Evolutionary conservation across 345 rosid species (phyloP), one percentile per base, ranked within the genome.

Genomic region (Fremontodendron californicum): DNA sequence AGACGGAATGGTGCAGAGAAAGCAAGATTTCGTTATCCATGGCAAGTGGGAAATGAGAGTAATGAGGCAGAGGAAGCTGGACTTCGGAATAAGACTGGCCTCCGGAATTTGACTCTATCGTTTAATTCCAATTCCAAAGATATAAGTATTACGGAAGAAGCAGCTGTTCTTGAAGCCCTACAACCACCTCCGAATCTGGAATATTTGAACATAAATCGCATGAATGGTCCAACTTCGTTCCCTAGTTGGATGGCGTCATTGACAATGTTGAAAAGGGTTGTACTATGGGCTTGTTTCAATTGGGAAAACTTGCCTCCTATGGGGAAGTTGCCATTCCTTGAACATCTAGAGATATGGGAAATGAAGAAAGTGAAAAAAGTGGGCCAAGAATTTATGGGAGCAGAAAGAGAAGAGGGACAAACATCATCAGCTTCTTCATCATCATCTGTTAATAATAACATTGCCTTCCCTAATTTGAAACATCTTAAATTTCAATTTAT

Each of bases 341-440:
- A 64, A 64, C 69, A 64, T 64, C 27, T 64, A 37, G 69, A 64
- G 46, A 37, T 64, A 37, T 37, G 69, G 69, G 69, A 64, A 37
- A 64, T 65, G 71, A 65, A 65, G 71, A 65, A 21, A 16, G 71
- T 66, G 71, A 40, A 66, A n/a, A 43, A 66, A 11, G 71, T 66
- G 48, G 71, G 71, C 29, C 31, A 21, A 66, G 71, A 66, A 42
- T 66, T 66, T 40, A 4, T 66, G 19, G 51, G 71, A 66, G 31
- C 31, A 21, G 71, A 42, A 40, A 2, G 9, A 23, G 71, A 66
- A 11, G 37, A n/a, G 13, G 65, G 19, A 15, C n/a, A 61, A 29
- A 1, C 35, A 27, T 29, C 7, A 11, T 29, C 62, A 0, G 8
- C 67, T 46, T 46, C 51, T 46, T 46, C 19, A 2, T 63, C 45